A percentile compares a stretch with the other conserved stretches of the same genome.
These are phyloP conservation scores for Pleurotus tuber-regium DNA, from an alignment of 768 basidiomycete genomes.

Conservation along the genomic window DNA sequence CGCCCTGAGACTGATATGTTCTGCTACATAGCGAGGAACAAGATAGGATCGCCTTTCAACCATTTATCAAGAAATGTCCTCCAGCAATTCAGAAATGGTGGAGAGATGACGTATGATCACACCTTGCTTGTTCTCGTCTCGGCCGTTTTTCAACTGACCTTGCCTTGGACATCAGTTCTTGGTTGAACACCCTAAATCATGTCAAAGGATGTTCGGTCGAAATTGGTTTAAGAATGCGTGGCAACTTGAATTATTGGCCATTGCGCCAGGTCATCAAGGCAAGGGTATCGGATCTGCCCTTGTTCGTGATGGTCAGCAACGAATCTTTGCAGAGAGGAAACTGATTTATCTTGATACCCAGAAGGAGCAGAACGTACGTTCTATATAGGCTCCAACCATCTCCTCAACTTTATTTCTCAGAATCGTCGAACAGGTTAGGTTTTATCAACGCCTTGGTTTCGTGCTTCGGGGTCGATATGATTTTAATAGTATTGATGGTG, in stretches of 20 bases:
- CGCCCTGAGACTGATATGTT: constrained; percentile 8
- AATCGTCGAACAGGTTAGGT: constrained; percentile 7
- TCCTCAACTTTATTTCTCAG: background rate
- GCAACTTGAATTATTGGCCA: constrained; percentile 10
- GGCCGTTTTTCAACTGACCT: background rate
- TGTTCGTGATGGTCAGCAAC: constrained; percentile 9
- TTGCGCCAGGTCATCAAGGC: constrained; percentile 8
- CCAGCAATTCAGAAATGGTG: constrained; percentile 1
- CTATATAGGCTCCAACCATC: background rate
- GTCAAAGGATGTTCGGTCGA: constrained; percentile 6
- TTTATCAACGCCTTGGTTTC: constrained; percentile 8
- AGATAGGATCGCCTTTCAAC: constrained; percentile 5
- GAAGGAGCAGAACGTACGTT: constrained; percentile 6
- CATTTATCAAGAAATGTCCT: constrained; percentile 1
- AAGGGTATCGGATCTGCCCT: constrained; percentile 5
- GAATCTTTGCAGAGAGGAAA: constrained; percentile 3
- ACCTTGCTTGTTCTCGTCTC: background rate
- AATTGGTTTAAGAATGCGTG: constrained; percentile 7
- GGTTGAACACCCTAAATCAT: constrained; percentile 6
- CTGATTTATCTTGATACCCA: constrained; percentile 9
- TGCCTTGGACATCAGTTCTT: background rate
- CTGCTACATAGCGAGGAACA: constrained; percentile 4
- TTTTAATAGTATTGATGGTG: constrained; percentile 3
- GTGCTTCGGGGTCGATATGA: constrained; percentile 6
- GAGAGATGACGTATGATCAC: background rate